Evolutionary conservation across 164 flowering plant genomes (phyloP).

Genomic region (Nelumbo lutea): DNA sequence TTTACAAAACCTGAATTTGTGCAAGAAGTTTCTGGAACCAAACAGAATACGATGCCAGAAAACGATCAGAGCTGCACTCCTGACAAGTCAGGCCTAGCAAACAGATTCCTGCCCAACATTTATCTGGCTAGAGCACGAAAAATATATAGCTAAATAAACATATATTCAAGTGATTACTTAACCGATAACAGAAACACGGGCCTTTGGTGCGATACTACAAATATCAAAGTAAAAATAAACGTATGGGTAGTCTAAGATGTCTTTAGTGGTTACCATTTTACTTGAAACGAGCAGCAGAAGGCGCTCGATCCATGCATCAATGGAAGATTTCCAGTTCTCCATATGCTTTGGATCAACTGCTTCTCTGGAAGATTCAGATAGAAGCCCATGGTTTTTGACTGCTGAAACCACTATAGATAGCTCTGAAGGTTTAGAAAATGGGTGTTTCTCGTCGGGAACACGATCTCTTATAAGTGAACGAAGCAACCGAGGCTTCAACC

Average conservation of each 20-base stretch:
- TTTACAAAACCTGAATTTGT: too few species aligned
- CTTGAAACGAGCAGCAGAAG: slow-evolving; percentile 44
- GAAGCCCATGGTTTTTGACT: slow-evolving; percentile 46
- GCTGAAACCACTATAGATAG: slow-evolving; percentile 39
- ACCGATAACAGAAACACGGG: not conserved
- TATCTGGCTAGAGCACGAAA: not conserved
- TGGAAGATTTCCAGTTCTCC: slow-evolving; percentile 52
- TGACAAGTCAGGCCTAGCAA: not conserved
- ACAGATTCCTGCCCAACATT: too few species aligned
- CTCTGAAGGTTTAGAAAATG: slow-evolving; percentile 29
- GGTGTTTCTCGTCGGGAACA: slow-evolving; percentile 55
- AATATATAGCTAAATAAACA: not conserved
- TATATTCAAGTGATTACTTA: not conserved
- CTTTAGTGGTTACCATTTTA: slow-evolving; percentile 36
- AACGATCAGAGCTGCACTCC: too few species aligned
- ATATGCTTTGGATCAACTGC: slow-evolving; percentile 25
- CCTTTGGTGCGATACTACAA: too few species aligned
- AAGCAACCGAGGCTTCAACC: slow-evolving; percentile 58
- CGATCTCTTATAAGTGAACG: slow-evolving; percentile 36
- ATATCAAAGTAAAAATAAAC: too few species aligned
- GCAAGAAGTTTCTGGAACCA: slow-evolving; percentile 12
- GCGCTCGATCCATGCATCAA: slow-evolving; percentile 61
- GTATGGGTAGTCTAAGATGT: too few species aligned
- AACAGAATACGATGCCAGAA: not conserved
- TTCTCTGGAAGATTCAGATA: slow-evolving; percentile 40